Base-by-base conservation (phyloP, 2,329 filamentous ascomycete genomes). In the Rachicladosporium sp. region DNA sequence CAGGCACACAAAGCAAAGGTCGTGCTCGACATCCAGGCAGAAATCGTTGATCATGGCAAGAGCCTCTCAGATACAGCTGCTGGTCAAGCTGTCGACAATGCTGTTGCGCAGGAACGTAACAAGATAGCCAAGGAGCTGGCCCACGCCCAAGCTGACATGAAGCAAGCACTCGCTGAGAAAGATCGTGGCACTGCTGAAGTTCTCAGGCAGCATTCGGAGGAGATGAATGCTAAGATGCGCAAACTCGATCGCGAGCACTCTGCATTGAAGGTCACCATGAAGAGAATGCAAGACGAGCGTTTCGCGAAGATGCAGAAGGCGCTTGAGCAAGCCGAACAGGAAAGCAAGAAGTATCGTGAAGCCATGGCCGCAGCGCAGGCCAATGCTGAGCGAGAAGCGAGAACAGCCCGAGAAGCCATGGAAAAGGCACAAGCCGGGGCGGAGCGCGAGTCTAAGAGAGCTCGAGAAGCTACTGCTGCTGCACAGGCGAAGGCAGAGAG, bases 41-140 rank as follows among this genome's bases (percentile, higher is more conserved):
- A 54, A 30, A 38, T 53, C 27, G 48, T 53, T n/a, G 47, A 51
- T 8, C 37, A 52, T 10, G 30, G 40, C 5, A 50, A 46, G 31
- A 29, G 37, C 6, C 46, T 53, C 2, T 37, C 38, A 10, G 38
- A 52, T 4, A 54, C 50, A 1, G 34, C 42, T 10, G 50, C 50
- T 1, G 50, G 50, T 27, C 35, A 44, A 8, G 38, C 32, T n/a
- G 37, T 51, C 13, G 45, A 49, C 19, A 34, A 43, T 33, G 38
- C 38, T 4, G 37, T 41, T 5, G 29, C 38, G 2, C 36, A 41
- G 12, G 34, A 41, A 13, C 35, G 38, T 4, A 11, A 37, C 2
- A 34, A 35, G 7, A 36, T 41, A 6, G 38, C 38, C 12, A 41
- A 41, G 8, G 30, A 41, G 12, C 36, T 41, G 4, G 34, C 38